phyloP scores from a whole-genome alignment of 176 grass and related monocot species.

The Zizania latifolia region DNA sequence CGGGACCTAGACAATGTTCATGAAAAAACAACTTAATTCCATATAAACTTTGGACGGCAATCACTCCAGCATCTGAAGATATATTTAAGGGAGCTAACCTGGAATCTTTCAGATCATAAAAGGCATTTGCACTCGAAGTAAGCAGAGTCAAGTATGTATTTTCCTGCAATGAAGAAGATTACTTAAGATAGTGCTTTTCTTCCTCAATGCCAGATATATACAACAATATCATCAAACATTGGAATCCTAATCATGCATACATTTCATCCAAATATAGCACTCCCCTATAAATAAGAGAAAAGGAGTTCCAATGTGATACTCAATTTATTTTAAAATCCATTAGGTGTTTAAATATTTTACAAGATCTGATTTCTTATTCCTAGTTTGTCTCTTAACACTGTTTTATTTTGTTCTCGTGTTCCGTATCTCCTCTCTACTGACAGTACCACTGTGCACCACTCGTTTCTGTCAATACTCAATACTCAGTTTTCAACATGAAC shows the following conservation, averaged over 20 bases:
- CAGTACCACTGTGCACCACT: background rate
- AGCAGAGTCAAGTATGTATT: conserved; percentile 78
- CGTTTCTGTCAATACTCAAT: background rate
- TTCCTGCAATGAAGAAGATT: conserved; percentile 43
- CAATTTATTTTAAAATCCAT: too few species aligned
- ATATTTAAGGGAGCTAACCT: conserved; percentile 50
- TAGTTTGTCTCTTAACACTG: background rate
- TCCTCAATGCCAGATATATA: background rate
- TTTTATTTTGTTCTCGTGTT: background rate
- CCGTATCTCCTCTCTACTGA: background rate
- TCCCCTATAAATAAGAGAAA: background rate
- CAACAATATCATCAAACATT: background rate
- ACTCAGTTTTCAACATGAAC: background rate
- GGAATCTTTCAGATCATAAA: conserved; percentile 94
- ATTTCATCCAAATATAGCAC: background rate
- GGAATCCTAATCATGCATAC: background rate
- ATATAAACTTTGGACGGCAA: background rate
- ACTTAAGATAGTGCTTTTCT: background rate
- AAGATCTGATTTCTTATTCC: background rate
- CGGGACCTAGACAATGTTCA: conserved; percentile 44
- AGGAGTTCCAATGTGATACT: background rate
- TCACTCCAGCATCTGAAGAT: background rate
- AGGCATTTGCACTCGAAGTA: conserved; percentile 77
- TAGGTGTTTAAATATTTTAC: background rate
- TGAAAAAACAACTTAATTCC: conserved; percentile 26